Percentiles rank a stretch among this genome's conserved stretches.
phyloP scores from a whole-genome alignment of 2,329 filamentous ascomycete species.

The Aureobasidium leucospermi region DNA sequence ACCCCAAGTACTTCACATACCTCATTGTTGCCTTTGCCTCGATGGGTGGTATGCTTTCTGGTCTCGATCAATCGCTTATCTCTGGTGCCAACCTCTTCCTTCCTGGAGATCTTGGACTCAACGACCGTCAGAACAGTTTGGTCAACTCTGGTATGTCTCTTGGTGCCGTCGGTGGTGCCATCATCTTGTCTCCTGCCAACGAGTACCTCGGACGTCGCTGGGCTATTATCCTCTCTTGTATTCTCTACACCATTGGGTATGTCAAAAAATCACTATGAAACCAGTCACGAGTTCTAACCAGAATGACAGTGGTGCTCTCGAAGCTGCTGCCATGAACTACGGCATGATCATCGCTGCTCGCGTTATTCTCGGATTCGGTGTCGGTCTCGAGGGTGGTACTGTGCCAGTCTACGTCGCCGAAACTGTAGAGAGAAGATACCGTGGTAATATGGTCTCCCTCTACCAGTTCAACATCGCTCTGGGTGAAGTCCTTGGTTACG shows the following conservation, averaged over 20 bases:
- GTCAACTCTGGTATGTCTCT: conserved; percentile 66
- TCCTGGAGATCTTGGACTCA: conserved; percentile 51
- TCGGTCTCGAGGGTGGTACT: conserved; percentile 64
- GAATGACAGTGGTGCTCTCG: conserved; percentile 49
- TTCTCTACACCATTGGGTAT: conserved; percentile 58
- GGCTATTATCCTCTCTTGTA: conserved; percentile 61
- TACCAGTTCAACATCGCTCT: conserved; percentile 73
- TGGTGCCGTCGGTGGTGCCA: conserved; percentile 62
- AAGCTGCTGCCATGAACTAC: conserved; percentile 61
- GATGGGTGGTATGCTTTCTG: conserved; percentile 66
- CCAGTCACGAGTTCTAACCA: background rate
- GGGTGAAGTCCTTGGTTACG: conserved; percentile 66
- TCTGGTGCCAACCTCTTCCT: conserved; percentile 63
- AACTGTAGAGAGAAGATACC: conserved; percentile 58
- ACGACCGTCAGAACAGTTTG: conserved; percentile 51
- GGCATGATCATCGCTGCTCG: conserved; percentile 64
- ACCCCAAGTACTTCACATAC: conserved; percentile 61
- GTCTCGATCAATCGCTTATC: conserved; percentile 66
- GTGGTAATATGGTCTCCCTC: conserved; percentile 65
- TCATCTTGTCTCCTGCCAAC: conserved; percentile 60
- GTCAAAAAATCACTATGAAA: background rate
- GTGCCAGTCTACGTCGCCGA: conserved; percentile 70
- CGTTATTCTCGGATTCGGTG: conserved; percentile 61
- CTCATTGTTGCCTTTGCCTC: conserved; percentile 64
- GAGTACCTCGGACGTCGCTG: conserved; percentile 60